These are phyloP conservation scores for Pezicula radicicola DNA, from an alignment of 2,329 filamentous ascomycete genomes.

Conservation along the genomic window DNA sequence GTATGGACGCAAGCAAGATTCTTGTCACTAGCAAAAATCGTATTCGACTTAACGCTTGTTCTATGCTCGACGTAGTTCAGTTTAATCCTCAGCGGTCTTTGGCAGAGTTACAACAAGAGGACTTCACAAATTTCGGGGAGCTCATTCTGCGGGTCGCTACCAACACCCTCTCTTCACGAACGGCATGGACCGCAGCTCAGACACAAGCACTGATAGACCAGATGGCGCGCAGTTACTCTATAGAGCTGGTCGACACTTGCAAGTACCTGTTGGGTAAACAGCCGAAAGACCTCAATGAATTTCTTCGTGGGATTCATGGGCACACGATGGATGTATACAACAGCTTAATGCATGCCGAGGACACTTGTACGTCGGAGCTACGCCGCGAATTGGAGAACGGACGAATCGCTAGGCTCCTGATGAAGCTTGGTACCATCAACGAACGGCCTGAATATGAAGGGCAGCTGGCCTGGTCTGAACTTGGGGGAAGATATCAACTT, in stretches of 20 bases:
- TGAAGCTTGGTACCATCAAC: conserved; percentile 85
- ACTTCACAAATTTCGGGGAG: conserved; percentile 80
- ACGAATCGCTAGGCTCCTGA: conserved; percentile 71
- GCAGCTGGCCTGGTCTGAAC: conserved; percentile 82
- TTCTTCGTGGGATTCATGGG: conserved; percentile 73
- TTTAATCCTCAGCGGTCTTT: conserved; percentile 69
- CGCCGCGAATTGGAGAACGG: conserved; percentile 86
- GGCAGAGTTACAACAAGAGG: conserved; percentile 80
- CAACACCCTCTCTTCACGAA: conserved; percentile 52
- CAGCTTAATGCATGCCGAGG: conserved; percentile 73
- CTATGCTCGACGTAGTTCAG: conserved; percentile 84
- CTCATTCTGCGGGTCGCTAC: conserved; percentile 81
- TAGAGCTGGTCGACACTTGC: conserved; percentile 75
- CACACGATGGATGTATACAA: conserved; percentile 77
- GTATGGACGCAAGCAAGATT: conserved; percentile 85
- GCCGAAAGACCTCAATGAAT: conserved; percentile 73
- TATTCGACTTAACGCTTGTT: conserved; percentile 83
- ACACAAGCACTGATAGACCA: conserved; percentile 72
- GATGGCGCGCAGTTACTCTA: conserved; percentile 72
- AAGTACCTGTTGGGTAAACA: conserved; percentile 75
- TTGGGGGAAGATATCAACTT: conserved; percentile 85
- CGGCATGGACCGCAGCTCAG: conserved; percentile 38
- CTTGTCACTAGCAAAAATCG: conserved; percentile 88
- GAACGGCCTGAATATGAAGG: conserved; percentile 84
- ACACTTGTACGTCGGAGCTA: conserved; percentile 70